phyloP scores from a whole-genome alignment of 345 rosid genomes.

The Salix suchowensis region DNA sequence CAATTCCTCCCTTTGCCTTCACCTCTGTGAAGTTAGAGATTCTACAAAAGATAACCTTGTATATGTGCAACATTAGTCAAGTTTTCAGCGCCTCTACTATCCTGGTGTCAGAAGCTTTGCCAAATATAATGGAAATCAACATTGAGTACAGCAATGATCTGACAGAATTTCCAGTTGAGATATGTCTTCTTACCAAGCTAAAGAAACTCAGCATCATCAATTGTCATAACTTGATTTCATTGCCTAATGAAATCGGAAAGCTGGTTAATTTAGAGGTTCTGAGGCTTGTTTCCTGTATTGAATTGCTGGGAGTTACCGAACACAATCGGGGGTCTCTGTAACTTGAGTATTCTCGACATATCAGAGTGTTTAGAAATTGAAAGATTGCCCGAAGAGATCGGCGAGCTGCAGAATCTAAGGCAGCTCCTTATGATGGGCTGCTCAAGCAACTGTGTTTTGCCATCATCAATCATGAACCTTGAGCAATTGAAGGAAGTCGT shows the following conservation, averaged over 20 bases:
- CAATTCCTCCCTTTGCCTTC: constrained; percentile 19
- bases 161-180: constrained; percentile 25
- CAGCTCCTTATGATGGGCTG: constrained; percentile 52
- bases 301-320: constrained; percentile 40
- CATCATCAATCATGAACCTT: constrained; percentile 33
- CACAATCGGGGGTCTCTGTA: constrained; percentile 26
- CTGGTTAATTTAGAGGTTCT: constrained; percentile 33
- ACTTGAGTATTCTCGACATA: constrained; percentile 39
- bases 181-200: constrained; percentile 29
- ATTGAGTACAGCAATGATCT: constrained; percentile 49
- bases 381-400: constrained; percentile 39
- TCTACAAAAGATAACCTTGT: constrained; percentile 42
- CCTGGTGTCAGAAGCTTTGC: constrained; percentile 20
- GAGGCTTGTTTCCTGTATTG: constrained; percentile 45
- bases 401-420: constrained; percentile 32
- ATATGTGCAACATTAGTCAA: constrained; percentile 37
- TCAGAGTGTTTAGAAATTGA: constrained; percentile 38
- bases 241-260: constrained; percentile 43
- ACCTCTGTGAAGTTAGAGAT: constrained; percentile 9
- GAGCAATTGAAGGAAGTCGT: constrained; percentile 30
- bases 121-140: constrained; percentile 45
- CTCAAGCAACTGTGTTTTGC: constrained; percentile 24
- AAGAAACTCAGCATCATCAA: constrained; percentile 52
- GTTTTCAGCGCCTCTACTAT: constrained; percentile 13
- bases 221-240: constrained; percentile 38